These are phyloP conservation scores for Turritis glabra DNA, from an alignment of 345 rosid species.

Conservation along the genomic window DNA sequence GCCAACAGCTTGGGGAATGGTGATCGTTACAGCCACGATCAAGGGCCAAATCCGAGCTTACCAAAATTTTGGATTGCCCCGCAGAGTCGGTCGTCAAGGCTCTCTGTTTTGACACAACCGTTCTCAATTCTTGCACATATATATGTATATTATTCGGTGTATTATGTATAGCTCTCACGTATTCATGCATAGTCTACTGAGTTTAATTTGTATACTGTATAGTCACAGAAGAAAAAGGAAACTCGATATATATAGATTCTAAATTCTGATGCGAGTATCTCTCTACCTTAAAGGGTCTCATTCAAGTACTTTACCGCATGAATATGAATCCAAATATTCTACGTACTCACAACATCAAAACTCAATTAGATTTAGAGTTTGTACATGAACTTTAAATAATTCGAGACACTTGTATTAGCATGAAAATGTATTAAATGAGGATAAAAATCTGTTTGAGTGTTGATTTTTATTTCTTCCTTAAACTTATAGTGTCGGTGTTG, in stretches of 20 bases:
- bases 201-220: conserved; percentile 4
- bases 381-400: neutral
- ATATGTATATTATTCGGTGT: neutral
- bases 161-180: conserved; percentile 6
- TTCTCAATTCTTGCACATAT: conserved; percentile 6
- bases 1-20: conserved; percentile 93
- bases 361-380: neutral
- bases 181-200: conserved; percentile 20
- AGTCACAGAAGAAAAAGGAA: neutral
- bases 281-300: neutral
- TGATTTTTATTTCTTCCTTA: neutral
- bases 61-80: conserved; percentile 88
- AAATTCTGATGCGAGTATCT: neutral
- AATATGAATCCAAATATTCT: neutral
- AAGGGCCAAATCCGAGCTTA: conserved; percentile 81
- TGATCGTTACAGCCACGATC: conserved; percentile 81
- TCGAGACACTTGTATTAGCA: neutral
- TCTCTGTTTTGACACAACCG: conserved; percentile 42
- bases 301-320: neutral
- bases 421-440: neutral
- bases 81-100: conserved; percentile 63
- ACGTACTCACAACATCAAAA: neutral
- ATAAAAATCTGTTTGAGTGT: neutral
- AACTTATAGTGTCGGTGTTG: neutral
- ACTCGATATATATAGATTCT: neutral